Conservation (phyloP, 2,329 filamentous ascomycete species). For the Fusarium denticulatum region DNA sequence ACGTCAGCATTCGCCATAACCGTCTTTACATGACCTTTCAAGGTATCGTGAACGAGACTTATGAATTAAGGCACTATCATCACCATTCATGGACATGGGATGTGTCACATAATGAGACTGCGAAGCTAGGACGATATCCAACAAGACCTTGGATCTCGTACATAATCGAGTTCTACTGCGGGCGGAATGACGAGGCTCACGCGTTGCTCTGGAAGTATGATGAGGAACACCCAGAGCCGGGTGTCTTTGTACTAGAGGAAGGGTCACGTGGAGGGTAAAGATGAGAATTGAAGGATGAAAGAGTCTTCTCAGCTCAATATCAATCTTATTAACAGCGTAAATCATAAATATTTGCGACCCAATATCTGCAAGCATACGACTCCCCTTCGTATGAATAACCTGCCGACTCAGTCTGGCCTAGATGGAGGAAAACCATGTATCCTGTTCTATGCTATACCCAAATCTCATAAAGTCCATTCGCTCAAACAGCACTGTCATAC, state of each 20-base stretch:
- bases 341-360: not conserved
- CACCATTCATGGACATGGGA: not conserved
- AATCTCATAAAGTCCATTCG: fast-evolving
- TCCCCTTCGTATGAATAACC: not conserved
- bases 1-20: fast-evolving
- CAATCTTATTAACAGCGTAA: not conserved
- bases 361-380: not conserved
- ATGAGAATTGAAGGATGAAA: not conserved
- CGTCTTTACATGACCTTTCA: not conserved
- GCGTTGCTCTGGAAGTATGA: not conserved
- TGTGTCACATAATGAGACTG: not conserved
- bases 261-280: not conserved
- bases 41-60: not conserved
- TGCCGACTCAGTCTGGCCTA: not conserved
- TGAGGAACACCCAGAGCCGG: not conserved
- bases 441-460: not conserved
- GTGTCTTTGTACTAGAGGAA: fast-evolving
- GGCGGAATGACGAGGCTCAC: fast-evolving
- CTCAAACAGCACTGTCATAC: not conserved
- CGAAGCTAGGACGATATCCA: not conserved
- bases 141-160: not conserved
- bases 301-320: not conserved
- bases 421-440: not conserved
- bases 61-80: not conserved
- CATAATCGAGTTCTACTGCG: not conserved